Evolutionary conservation across 179 eudicot species (phyloP).

Genomic region (Camellia oleifera): DNA sequence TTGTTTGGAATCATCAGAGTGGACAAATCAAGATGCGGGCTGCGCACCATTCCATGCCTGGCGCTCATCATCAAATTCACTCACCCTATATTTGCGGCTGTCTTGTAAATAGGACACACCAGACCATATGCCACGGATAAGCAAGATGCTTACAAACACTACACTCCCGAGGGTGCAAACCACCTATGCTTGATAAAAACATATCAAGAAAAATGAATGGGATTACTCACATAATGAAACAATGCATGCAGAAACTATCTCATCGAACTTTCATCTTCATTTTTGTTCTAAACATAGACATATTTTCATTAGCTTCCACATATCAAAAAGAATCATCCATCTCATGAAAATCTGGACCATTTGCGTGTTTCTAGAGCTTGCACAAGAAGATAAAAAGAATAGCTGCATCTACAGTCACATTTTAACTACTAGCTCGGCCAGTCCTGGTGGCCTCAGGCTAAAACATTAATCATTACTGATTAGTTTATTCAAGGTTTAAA

Average conservation of each 20-base stretch:
- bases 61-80: slow-evolving; percentile 52
- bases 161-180: slow-evolving; percentile 87
- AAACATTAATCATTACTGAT: not conserved
- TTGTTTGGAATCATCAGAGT: not conserved
- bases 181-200: slow-evolving; percentile 42
- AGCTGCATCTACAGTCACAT: not conserved
- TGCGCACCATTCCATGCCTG: slow-evolving; percentile 59
- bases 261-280: not conserved
- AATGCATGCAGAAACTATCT: not conserved
- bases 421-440: not conserved
- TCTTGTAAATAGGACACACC: slow-evolving; percentile 77
- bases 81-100: slow-evolving; percentile 38
- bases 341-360: not conserved
- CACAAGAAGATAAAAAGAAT: not conserved
- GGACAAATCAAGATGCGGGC: slow-evolving; percentile 46
- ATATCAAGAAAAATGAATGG: not conserved
- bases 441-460: not conserved
- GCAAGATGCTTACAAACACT: slow-evolving; percentile 80
- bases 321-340: not conserved
- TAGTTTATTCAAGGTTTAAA: not conserved
- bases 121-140: slow-evolving; percentile 89
- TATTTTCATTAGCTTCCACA: not conserved
- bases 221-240: not conserved
- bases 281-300: not conserved
- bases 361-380: not conserved